Percentiles rank a stretch among this genome's conserved stretches.
Evolutionary conservation across 2,329 filamentous ascomycete genomes (phyloP).

Genomic region (Tolypocladium capitatum): DNA sequence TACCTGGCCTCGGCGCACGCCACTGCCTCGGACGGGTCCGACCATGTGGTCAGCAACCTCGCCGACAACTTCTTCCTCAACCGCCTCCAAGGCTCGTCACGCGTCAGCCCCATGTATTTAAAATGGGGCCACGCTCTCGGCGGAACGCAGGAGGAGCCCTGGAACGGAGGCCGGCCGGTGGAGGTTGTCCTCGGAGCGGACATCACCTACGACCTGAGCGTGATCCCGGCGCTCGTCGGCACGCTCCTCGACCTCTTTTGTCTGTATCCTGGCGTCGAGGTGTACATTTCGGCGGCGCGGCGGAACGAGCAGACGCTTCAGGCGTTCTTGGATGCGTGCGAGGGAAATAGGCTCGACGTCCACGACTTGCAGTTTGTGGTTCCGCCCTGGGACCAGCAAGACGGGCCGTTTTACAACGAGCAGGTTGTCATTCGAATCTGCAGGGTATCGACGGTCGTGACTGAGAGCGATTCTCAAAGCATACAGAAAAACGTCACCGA

Average conservation of each 20-base stretch:
- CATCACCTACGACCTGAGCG: constrained; percentile 59
- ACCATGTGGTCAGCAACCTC: constrained; percentile 55
- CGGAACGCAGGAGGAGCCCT: constrained; percentile 40
- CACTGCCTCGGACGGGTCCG: constrained; percentile 61
- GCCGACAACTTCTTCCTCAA: constrained; percentile 59
- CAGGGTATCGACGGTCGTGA: constrained; percentile 13
- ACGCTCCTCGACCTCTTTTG: constrained; percentile 51
- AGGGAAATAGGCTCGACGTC: constrained; percentile 30
- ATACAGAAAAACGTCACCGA: too few relatives aligned
- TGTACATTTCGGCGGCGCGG: constrained; percentile 58
- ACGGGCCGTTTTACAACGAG: constrained; percentile 52
- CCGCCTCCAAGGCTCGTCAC: constrained; percentile 35
- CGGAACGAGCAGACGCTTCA: constrained; percentile 58
- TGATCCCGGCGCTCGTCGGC: constrained; percentile 49
- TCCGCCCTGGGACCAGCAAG: constrained; percentile 27
- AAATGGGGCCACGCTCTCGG: constrained; percentile 51
- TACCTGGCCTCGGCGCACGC: constrained; percentile 45
- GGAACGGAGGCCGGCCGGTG: constrained; percentile 32
- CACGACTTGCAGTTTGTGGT: constrained; percentile 29
- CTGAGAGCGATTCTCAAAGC: background rate
- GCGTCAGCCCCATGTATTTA: constrained; percentile 39
- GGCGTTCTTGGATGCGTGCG: constrained; percentile 47
- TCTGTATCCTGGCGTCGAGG: constrained; percentile 38
- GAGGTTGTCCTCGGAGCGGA: constrained; percentile 65
- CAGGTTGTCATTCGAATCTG: constrained; percentile 44